Evolutionary conservation across 305 asterid genomes (phyloP), one percentile per base, ranked within the genome.

Genomic region (Salvia sclarea): DNA sequence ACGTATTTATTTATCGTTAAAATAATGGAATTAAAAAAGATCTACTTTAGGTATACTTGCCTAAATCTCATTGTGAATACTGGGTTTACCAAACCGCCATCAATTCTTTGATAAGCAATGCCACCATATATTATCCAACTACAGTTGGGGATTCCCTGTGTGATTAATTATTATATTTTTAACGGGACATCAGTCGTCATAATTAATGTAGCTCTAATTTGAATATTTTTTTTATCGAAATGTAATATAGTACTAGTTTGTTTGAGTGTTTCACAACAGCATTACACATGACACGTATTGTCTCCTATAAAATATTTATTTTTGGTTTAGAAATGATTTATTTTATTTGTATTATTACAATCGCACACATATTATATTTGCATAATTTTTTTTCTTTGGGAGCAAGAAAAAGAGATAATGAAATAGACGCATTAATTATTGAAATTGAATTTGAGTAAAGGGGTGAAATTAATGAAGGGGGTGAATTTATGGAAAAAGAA

Each of bases 401-500:
- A 2, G 1, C 48, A 47, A 11, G 2, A 2, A 7, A 3, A 8
- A 33, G 6, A 65, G 17, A 10, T 10, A 14, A 25, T 49, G 11
- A 49, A 73, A 22, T 35, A 1, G 38, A 0, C 1, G 43, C 43
- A 37, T 37, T 37, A 37, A 37, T 1, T 9, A 33, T 33, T 28
- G 33, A 28, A 28, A 28, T 14, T 18, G 22, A 35, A 33, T 33
- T 33, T 59, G 40, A 33, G 63, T 35, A 50, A 60, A 74, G 20
- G 3, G 24, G 71, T 75, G 33, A 44, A 69, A 61, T 54, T 44
- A 62, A 75, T 68, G 66, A 61, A 69, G 69, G 67, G 57, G 25
- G 30, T 0, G 20, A 18, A 12, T 31, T 10, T 16, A 6, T 28
- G n/a, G 13, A 14, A 59, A 59, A 67, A 44, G 9, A 16, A 43